Evolutionary conservation across 2,329 filamentous ascomycete species (phyloP), one percentile per base, ranked within the genome.

Genomic region (Neofusicoccum laricinum): DNA sequence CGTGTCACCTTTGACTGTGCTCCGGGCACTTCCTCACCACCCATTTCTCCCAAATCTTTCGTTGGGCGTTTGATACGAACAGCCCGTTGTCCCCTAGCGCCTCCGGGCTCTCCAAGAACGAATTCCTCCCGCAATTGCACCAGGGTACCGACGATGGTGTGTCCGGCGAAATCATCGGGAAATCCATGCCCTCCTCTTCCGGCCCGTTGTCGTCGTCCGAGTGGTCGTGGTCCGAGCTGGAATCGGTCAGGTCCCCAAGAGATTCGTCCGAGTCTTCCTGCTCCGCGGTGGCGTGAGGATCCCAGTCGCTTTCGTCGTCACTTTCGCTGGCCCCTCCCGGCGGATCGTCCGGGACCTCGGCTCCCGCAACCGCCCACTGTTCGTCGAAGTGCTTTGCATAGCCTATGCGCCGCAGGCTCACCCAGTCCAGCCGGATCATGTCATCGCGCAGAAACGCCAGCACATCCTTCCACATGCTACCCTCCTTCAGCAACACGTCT

Each of bases 331-430:
- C 73, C 2, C 76, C 76, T 0, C 75, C 73, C 1, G 77, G 75
- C 17, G 75, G 76, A 46, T 80, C 80, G 46, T 82, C 81, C 8
- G 78, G 79, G 2, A 85, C 76, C 67, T 84, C 82, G 30, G 80
- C 79, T 2, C 81, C 82, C 25, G 63, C 63, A 2, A 76, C 71
- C 15, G 77, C 75, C 69, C 74, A 77, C 58, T 79, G 75, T 30
- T 80, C 78, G 65, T 86, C 82, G 65, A 85, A 85, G 59, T 84
- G 78, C 40, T 76, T 78, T 2, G 81, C 82, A 69, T 90, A 90
- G 41, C 86, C 84, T 53, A 89, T 86, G 5, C 85, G 77, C 40
- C 85, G 79, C n/a, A 90, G 75, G 68, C 86, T 86, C 34, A 90
- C 81, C 81, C 86, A 88, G 50, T 88, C 83, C 15, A 90, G 75